Base-by-base conservation (phyloP, 2,329 filamentous ascomycete genomes). In the Cordyceps fumosorosea region DNA sequence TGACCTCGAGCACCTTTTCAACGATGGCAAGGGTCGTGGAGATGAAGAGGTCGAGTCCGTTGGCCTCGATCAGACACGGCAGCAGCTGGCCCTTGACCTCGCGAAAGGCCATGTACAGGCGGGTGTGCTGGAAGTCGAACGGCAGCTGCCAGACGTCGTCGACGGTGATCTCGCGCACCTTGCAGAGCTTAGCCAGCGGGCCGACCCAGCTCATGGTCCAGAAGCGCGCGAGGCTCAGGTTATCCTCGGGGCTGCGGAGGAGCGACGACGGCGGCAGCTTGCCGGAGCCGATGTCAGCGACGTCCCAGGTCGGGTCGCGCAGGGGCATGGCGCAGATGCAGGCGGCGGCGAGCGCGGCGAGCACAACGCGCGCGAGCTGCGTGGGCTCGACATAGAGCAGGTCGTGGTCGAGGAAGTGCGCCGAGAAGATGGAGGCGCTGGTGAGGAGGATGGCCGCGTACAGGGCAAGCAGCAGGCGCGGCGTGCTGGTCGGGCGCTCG, bases 181-280 rank as follows among this genome's bases (percentile, higher is more conserved):
- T 82, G 1, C 88, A 90, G 26, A 86, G 74, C 1, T 78, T 76
- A 14, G 96, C 91, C 7, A 96, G 75, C 0, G 91, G 88, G 0
- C 79, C 78, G 76, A 96, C 88, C 92, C 92, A 96, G 0, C 85
- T 89, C 32, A 96, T 88, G 6, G 85, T 88, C 84, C 93, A 89
- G 75, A 91, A 96, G 67, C 93, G 89, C 83, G 90, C 92, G 0
- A 93, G 78, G 0, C 82, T 89, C 26, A 96, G 72, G 65, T 89
- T 86, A 67, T 96, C 92, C 72, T 96, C 92, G 0, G 92, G 80
- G 44, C 82, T 85, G 60, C 91, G 87, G n/a, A 89, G 65, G 16
- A 70, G 66, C 29, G 68, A 66, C 2, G 69, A 73, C 0, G 75
- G 74, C 6, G 69, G 61, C 1, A 64, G 61, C 20, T 63, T 63